Evolutionary conservation across 805 yeast genomes (phyloP), one percentile per base, ranked within the genome.

Genomic region (Hermanozyma aechmeae): DNA sequence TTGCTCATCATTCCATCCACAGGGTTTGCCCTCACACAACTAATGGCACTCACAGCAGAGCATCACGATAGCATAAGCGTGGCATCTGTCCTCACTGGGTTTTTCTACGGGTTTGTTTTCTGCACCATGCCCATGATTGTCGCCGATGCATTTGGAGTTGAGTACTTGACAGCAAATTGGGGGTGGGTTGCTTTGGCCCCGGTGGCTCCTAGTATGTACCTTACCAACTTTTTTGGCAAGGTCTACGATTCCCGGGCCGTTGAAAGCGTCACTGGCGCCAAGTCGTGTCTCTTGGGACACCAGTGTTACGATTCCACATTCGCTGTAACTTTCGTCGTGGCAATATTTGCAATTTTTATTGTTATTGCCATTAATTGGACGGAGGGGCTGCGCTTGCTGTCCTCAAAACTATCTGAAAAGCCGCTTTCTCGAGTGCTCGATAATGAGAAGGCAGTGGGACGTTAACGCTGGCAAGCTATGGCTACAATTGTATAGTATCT

Each of bases 81-180:
- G 17, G 56, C 68, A 15, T 75, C 87, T 1, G 47, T 68, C n/a
- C 44, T 71, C 13, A 66, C 72, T 17, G 93, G 93, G 0, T 57
- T 76, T 21, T 79, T 77, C 23, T 82, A 82, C 52, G 93, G 93
- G 1, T 68, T 74, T 37, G 64, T 76, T 14, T 79, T 79, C 54
- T 80, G 87, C 28, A 63, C 79, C 6, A 68, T 72, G 52, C 92
- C 93, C 4, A 73, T 81, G n/a, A 71, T 82, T 13, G 67, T 79
- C n/a, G 71, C 84, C 12, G 89, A 82, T 39, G 52, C 67, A 7
- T 81, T 79, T 54, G 92, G 92, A 2, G 69, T 82, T 58, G 59
- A 59, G 12, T 62, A 69, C 29, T 79, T 80, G 42, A 70, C 82
- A 6, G 73, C 69, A 39, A 79, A 79, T 43, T 81, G 86, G 83